Evolutionary conservation across 202 grass and related monocot genomes (phyloP).

Genomic region (Cymbopogon flexuosus): DNA sequence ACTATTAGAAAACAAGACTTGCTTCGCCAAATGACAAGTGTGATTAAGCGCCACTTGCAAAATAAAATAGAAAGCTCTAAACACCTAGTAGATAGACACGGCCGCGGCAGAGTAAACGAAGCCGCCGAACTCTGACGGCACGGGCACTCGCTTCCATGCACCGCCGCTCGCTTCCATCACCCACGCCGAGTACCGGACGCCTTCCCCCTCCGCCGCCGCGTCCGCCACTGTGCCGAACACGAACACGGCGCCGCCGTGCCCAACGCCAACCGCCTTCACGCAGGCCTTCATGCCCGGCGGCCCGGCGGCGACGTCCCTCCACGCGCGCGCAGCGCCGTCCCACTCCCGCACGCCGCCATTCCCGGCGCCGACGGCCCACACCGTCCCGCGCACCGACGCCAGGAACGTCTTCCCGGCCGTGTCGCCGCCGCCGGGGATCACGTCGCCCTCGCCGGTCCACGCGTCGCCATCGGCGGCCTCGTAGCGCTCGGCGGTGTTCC

Average conservation of each 20-base stretch:
- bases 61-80: background rate
- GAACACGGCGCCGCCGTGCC: background rate
- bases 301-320: constrained; percentile 32
- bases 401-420: constrained; percentile 9
- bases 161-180: constrained; percentile 14
- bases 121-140: constrained; percentile 22
- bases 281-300: constrained; percentile 28
- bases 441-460: constrained; percentile 19
- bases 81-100: constrained; percentile 28
- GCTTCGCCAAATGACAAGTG: background rate
- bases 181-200: constrained; percentile 13
- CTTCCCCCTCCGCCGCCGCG: background rate
- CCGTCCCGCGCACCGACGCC: constrained; percentile 24
- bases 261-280: constrained; percentile 27
- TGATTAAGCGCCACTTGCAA: background rate
- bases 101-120: constrained; percentile 33
- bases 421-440: background rate
- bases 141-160: constrained; percentile 26
- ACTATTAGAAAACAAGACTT: background rate
- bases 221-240: constrained; percentile 18
- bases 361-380: constrained; percentile 32
- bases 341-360: constrained; percentile 37
- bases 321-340: constrained; percentile 7
- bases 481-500: constrained; percentile 43
- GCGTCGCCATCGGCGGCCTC: background rate